Base-by-base conservation (phyloP, 192 early-diverging fungal species). In the Entomortierella chlamydospora region DNA sequence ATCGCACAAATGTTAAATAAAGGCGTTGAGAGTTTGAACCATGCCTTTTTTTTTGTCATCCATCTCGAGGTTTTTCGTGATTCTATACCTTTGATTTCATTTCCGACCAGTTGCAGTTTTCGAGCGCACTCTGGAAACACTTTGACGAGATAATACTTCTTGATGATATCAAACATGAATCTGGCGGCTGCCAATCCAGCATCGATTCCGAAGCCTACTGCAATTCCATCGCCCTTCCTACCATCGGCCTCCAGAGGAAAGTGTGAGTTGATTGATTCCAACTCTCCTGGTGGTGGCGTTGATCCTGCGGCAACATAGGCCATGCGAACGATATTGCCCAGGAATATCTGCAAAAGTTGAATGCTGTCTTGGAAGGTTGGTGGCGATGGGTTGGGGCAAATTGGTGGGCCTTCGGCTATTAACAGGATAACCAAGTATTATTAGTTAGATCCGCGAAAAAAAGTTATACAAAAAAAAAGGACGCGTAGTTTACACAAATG, bases 101-200 rank as follows among this genome's bases (percentile, higher is more conserved):
- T 79, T 4, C 53, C 49, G 61, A 81, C 58, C 13, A 89, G 43
- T 3, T 83, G 81, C 18, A 86, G 55, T 17, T 66, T 76, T 42
- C 84, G 77, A 6, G 91, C 81, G 23, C 90, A 81, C 17, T 72
- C 70, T 18, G 95, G 95, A 68, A 96, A 93, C 26, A 96, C 84
- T 57, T 90, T 84, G 22, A 85, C 72, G 6, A 96, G 81, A 62
- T 94, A 95, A 47, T 84, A 72, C 20, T 85, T 86, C 50, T 85
- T 85, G 67, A 95, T 87, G 23, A 93, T 82, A n/a, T 90, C 80
- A 84, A 92, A 96, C 81, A 94, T 87, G 64, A 91, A 90, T 30
- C 84, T 82, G 20, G 90, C 85, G 28, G 88, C 82, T 2, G 83
- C 83, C 26, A 84, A 74, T 15, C 88, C 87, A 15, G 86, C 83